Conservation (phyloP, 495 filamentous ascomycete species). For the Talaromyces borbonicus region DNA sequence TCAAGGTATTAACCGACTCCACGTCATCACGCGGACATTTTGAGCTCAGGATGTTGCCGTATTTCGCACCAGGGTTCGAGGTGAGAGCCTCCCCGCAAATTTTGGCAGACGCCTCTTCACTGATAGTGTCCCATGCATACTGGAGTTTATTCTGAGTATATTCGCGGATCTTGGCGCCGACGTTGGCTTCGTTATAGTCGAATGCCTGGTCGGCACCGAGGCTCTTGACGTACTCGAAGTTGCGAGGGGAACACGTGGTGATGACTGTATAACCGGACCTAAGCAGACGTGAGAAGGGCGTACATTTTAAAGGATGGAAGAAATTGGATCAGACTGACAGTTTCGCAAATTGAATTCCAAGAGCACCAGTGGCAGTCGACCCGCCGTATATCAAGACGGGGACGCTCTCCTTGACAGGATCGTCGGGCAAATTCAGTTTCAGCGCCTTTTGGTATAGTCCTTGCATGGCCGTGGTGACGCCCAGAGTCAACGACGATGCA, state of each 20-base stretch:
- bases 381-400: conserved; percentile 25
- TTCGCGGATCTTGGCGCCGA: conserved; percentile 31
- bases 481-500: conserved; percentile 20
- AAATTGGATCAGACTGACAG: conserved; percentile 14
- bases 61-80: neutral
- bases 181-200: conserved; percentile 41
- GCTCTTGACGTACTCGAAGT: conserved; percentile 40
- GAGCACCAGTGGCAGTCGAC: conserved; percentile 18
- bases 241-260: conserved; percentile 45
- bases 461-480: conserved; percentile 3
- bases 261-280: conserved; percentile 20
- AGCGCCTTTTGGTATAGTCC: conserved; percentile 1
- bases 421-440: conserved; percentile 5
- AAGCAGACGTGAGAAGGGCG: neutral
- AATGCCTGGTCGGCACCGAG: conserved; percentile 44
- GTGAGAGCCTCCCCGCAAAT: neutral
- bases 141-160: conserved; percentile 28
- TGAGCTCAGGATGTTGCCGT: neutral
- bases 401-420: conserved; percentile 11
- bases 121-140: conserved; percentile 32
- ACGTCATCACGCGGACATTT: neutral
- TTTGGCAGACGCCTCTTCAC: conserved; percentile 11
- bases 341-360: conserved; percentile 23
- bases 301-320: neutral
- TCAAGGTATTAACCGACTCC: neutral